These are phyloP conservation scores for Fusarium foetens DNA, from an alignment of 2,329 filamentous ascomycete genomes.

Conservation along the genomic window DNA sequence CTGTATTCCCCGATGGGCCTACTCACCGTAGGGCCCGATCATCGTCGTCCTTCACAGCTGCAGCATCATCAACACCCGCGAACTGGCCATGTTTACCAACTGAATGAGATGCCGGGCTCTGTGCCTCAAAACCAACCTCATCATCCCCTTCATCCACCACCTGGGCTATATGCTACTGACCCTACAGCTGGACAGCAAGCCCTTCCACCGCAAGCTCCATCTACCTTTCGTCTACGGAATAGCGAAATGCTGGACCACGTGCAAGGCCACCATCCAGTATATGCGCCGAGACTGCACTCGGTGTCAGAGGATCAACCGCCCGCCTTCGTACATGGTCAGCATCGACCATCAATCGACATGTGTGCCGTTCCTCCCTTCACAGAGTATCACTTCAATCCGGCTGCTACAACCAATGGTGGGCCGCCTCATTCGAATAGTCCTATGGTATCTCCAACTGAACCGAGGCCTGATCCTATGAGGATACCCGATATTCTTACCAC, in stretches of 20 bases:
- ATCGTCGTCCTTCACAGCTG: conserved; percentile 22
- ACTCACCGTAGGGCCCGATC: conserved; percentile 30
- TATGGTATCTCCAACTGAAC: conserved; percentile 21
- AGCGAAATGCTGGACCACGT: conserved; percentile 6
- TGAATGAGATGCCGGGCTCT: conserved; percentile 22
- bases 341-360: conserved; percentile 1
- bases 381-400: conserved; percentile 10
- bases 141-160: conserved; percentile 23
- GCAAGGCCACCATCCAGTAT: conserved; percentile 18
- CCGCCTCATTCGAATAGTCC: conserved; percentile 11
- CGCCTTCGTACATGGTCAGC: conserved; percentile 13
- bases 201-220: conserved; percentile 7
- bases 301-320: conserved; percentile 5
- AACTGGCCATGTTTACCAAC: conserved; percentile 22
- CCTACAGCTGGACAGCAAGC: conserved; percentile 18
- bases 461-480: conserved; percentile 38
- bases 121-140: conserved; percentile 30
- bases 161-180: conserved; percentile 8
- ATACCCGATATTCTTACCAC: conserved; percentile 38
- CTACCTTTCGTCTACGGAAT: background rate
- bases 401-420: background rate
- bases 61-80: conserved; percentile 18
- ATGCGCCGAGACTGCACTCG: conserved; percentile 9
- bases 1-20: conserved; percentile 44
- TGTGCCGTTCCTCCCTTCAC: background rate